Base-by-base conservation (phyloP, 1,139 yeast species). In the Yamadazyma dendronema region DNA sequence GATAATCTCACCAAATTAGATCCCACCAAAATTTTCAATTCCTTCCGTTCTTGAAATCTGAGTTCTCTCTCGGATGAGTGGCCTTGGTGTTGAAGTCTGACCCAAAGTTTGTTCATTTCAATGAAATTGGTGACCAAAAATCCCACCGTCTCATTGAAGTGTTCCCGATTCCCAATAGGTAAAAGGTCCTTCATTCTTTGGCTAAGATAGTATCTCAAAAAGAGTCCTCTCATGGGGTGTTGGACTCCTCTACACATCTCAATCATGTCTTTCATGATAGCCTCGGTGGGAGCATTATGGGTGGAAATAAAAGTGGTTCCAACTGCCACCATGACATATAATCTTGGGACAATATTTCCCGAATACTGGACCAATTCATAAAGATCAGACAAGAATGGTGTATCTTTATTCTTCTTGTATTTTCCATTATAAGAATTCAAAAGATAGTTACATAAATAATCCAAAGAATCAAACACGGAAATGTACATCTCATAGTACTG, bases 211-310 rank as follows among this genome's bases (percentile, higher is more conserved):
- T 92, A 90, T 38, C 98, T 71, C 52, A 94, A 66, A 58, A 92
- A 92, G 43, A 92, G 66, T 1, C 98, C 98, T 43, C 92, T 68
- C 25, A 88, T 79, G 0, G 98, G 98, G 56, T 88, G 94, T 61
- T 92, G 98, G 2, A 90, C 96, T n/a, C 97, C 98, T 30, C 95
- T 77, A 47, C 96, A 84, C 98, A 92, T 92, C 59, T 94, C 98
- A 57, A 92, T 83, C 95, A 94, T 84, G 57, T 92, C 98, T 57
- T 85, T 87, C 81, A 92, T 78, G 40, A 94, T 84, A 49, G 90
- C 97, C 56, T 79, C 79, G 19, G 79, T 74, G 0, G 97, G 96
- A 0, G 96, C 83, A 40, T 81, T 89, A 4, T 81, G 77, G 6
- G 84, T 72, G 4, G 84, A 67, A 83, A 90, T 81, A 61, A 84